Conservation (phyloP, 1,139 yeast genomes). For the Arxiozyma telluris region DNA sequence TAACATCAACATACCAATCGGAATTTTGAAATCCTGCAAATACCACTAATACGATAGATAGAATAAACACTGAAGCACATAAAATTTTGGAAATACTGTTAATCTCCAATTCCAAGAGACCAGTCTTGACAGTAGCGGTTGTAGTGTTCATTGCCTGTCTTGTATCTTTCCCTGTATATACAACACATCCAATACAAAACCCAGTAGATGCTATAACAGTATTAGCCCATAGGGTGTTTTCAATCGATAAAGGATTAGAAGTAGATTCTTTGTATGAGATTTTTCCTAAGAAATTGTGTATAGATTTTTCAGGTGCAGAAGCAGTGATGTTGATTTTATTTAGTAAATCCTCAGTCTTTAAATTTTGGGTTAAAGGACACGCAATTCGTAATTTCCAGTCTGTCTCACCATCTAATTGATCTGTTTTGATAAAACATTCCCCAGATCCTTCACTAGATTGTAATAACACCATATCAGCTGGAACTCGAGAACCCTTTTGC, state of each 20-base stretch:
- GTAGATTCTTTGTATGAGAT: conserved; percentile 47
- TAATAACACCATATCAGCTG: conserved; percentile 82
- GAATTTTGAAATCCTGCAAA: conserved; percentile 64
- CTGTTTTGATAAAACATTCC: conserved; percentile 90
- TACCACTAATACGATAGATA: conserved; percentile 69
- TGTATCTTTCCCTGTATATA: conserved; percentile 88
- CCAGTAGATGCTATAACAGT: conserved; percentile 88
- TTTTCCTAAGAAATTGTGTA: conserved; percentile 73
- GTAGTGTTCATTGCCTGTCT: conserved; percentile 93
- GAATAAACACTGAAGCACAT: conserved; percentile 74
- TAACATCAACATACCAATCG: conserved; percentile 80
- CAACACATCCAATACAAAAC: conserved; percentile 73
- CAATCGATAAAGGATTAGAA: conserved; percentile 60
- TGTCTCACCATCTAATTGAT: conserved; percentile 97
- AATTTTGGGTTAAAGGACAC: conserved; percentile 56
- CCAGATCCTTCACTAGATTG: conserved; percentile 80
- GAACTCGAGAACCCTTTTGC: conserved; percentile 77
- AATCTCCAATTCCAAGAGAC: conserved; percentile 82
- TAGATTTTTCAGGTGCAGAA: conserved; percentile 72
- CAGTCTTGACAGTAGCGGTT: conserved; percentile 80
- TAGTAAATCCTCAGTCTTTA: conserved; percentile 39
- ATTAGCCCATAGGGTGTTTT: conserved; percentile 96
- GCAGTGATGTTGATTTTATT: conserved; percentile 52
- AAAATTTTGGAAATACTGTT: conserved; percentile 80
- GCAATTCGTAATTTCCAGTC: conserved; percentile 95